Percentiles rank a stretch among this genome's conserved stretches.
Conservation (phyloP, 192 early-diverging fungal genomes). For the Coemansia sp. region DNA sequence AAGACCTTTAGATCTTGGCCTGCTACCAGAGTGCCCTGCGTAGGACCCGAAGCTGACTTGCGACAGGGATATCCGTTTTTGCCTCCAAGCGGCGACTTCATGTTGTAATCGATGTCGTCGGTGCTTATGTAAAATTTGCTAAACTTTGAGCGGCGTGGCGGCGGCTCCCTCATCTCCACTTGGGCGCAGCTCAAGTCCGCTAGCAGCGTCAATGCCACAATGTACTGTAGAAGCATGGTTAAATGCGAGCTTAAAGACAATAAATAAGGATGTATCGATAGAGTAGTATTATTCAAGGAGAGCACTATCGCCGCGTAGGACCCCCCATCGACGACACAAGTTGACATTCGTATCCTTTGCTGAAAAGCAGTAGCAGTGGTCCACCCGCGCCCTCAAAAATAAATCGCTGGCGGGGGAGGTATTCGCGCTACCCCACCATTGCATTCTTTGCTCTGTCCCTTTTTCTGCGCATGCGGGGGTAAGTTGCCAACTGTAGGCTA, state of each 20-base stretch:
- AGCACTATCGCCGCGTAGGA: not conserved
- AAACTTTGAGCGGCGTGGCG: slow-evolving; percentile 50
- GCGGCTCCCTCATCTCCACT: slow-evolving; percentile 47
- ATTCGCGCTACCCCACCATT: not conserved
- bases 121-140: slow-evolving; percentile 50
- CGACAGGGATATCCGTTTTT: slow-evolving; percentile 50
- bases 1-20: slow-evolving; percentile 55
- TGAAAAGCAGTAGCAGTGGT: not conserved
- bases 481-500: not conserved
- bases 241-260: not conserved
- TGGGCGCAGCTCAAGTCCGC: slow-evolving; percentile 27
- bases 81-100: slow-evolving; percentile 49
- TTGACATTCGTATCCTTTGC: not conserved
- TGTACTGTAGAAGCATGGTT: not conserved
- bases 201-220: not conserved
- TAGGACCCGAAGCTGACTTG: slow-evolving; percentile 37
- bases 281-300: not conserved
- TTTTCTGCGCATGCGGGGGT: too few species aligned
- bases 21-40: slow-evolving; percentile 47
- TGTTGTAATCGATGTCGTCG: slow-evolving; percentile 55
- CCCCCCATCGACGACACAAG: not conserved
- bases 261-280: not conserved
- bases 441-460: not conserved
- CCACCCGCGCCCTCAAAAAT: too few species aligned
- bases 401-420: too few species aligned